A percentile compares a stretch with the other conserved stretches of the same genome.
Evolutionary conservation across 495 filamentous ascomycete species (phyloP).

Genomic region (Aspergillus avenaceus): DNA sequence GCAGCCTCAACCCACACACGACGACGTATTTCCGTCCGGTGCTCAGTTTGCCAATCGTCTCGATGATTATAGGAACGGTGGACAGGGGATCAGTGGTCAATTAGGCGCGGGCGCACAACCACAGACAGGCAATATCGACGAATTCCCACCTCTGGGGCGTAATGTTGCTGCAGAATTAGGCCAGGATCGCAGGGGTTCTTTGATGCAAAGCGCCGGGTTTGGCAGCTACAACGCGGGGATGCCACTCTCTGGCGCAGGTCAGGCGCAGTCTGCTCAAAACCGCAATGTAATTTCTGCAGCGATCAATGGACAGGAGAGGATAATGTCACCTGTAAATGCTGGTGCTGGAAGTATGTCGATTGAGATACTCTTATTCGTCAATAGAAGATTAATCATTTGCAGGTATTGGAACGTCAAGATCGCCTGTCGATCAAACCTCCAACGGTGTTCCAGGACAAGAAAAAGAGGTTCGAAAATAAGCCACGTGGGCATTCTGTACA

Average conservation of each 20-base stretch:
- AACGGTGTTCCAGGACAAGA: slow-evolving; percentile 40
- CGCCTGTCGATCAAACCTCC: slow-evolving; percentile 35
- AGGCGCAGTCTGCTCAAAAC: slow-evolving; percentile 23
- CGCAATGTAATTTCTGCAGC: slow-evolving; percentile 25
- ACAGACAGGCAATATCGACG: slow-evolving; percentile 68
- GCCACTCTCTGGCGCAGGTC: slow-evolving; percentile 33
- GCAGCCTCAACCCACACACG: slow-evolving; percentile 55
- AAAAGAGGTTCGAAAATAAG: slow-evolving; percentile 33
- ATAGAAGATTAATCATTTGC: slow-evolving; percentile 12
- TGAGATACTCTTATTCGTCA: not conserved
- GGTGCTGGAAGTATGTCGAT: slow-evolving; percentile 15
- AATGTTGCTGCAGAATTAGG: slow-evolving; percentile 66
- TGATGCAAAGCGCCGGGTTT: slow-evolving; percentile 66
- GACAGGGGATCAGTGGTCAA: slow-evolving; percentile 59
- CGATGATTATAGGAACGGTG: slow-evolving; percentile 56
- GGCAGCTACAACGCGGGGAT: slow-evolving; percentile 48
- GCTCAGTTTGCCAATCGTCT: slow-evolving; percentile 51
- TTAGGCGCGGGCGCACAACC: slow-evolving; percentile 52
- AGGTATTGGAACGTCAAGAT: slow-evolving; percentile 40
- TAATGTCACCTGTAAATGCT: slow-evolving; percentile 27
- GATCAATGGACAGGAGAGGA: slow-evolving; percentile 30
- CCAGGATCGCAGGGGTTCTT: slow-evolving; percentile 58
- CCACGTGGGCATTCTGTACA: not conserved
- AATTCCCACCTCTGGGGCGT: slow-evolving; percentile 79
- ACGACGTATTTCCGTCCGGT: slow-evolving; percentile 48